phyloP scores from a whole-genome alignment of 352 stramenopile genomes.

The Phytopythium mirpurense region DNA sequence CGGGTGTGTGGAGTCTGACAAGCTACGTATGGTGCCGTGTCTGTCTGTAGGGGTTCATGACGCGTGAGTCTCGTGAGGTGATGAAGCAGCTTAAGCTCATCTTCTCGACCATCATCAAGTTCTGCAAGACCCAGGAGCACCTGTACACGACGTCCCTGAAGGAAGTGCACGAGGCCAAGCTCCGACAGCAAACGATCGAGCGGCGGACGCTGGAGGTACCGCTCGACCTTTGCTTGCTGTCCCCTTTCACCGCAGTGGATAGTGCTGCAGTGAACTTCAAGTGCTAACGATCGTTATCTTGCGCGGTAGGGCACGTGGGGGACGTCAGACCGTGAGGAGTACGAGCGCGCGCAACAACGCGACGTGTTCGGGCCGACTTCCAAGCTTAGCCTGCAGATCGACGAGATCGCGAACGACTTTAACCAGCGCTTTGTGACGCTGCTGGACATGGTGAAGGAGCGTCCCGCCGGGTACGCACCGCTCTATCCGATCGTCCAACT shows the following conservation, averaged over 20 bases:
- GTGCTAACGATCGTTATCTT: background rate
- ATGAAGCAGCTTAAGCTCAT: constrained; percentile 77
- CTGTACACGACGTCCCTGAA: constrained; percentile 74
- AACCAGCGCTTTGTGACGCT: constrained; percentile 54
- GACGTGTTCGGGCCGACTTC: constrained; percentile 40
- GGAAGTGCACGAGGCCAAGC: constrained; percentile 60
- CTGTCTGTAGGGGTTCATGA: constrained; percentile 83
- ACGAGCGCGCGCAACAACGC: constrained; percentile 22
- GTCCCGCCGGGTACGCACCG: constrained; percentile 38
- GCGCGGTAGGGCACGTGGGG: constrained; percentile 49
- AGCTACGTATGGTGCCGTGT: too few relatives aligned
- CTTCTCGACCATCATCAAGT: constrained; percentile 77
- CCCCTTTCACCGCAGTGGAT: background rate
- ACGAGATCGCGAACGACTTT: constrained; percentile 64
- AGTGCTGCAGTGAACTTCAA: too few relatives aligned
- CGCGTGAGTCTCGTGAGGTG: constrained; percentile 64
- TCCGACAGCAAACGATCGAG: constrained; percentile 39
- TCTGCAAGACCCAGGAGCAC: constrained; percentile 78
- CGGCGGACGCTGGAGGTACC: constrained; percentile 43
- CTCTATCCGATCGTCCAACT: too few relatives aligned
- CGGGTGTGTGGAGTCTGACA: too few relatives aligned
- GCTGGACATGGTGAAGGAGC: constrained; percentile 66
- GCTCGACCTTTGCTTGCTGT: background rate
- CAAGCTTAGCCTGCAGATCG: constrained; percentile 52
- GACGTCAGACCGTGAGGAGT: constrained; percentile 48